These are phyloP conservation scores for Ilex paraguariensis DNA, from an alignment of 305 asterid species.

Conservation along the genomic window DNA sequence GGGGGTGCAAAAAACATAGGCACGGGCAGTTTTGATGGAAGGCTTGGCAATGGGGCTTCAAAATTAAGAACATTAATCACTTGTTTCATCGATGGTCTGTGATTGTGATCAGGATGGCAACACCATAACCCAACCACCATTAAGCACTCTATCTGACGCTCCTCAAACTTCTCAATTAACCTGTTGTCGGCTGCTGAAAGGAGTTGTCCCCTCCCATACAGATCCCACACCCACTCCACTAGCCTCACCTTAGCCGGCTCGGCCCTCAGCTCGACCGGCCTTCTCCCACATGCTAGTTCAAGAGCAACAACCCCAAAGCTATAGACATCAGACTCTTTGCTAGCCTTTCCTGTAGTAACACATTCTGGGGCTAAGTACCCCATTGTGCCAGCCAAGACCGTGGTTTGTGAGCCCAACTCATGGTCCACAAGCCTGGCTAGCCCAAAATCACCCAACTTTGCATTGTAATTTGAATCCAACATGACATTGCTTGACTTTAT, in stretches of 20 bases:
- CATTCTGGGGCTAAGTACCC: constrained; percentile 2
- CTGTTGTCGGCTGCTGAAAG: background rate
- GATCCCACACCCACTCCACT: constrained; percentile 1
- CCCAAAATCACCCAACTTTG: background rate
- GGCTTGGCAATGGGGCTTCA: background rate
- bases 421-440: constrained; percentile 1
- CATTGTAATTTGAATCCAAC: constrained; percentile 3
- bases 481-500: background rate
- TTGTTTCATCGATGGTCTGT: constrained; percentile 1
- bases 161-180: background rate
- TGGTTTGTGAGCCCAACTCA: background rate
- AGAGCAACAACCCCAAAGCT: constrained; percentile 4
- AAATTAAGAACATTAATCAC: background rate
- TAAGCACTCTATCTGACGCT: background rate
- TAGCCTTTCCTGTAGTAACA: background rate
- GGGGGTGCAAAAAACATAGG: constrained; percentile 1
- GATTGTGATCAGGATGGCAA: background rate
- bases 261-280: background rate
- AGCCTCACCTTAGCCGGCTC: background rate
- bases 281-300: background rate
- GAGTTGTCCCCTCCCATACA: background rate
- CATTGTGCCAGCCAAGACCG: background rate
- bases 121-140: background rate
- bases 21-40: background rate
- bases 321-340: background rate